Percentiles rank a stretch among this genome's conserved stretches.
These are phyloP conservation scores for Umbellularia californica DNA, from an alignment of 164 flowering plant species.

Conservation along the genomic window DNA sequence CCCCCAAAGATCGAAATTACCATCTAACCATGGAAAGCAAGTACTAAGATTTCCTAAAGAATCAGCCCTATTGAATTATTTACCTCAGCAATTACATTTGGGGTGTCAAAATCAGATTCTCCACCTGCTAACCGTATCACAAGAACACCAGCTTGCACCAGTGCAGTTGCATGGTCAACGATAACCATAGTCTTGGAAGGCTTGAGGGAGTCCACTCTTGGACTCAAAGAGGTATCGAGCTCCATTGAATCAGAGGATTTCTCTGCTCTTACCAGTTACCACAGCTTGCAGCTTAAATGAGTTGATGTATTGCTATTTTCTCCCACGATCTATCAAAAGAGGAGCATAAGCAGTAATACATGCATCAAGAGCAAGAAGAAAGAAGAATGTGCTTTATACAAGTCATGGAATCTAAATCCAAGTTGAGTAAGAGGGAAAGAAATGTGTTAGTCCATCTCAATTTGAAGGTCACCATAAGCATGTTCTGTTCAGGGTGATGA, in stretches of 20 bases:
- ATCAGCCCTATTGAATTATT: background rate
- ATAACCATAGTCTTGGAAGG: slow-evolving; percentile 90
- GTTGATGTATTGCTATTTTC: slow-evolving; percentile 11
- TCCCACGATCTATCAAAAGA: slow-evolving; percentile 24
- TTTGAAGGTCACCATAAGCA: background rate
- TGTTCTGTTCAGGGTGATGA: no score
- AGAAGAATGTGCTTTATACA: background rate
- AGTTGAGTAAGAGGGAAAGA: no score
- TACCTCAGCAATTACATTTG: slow-evolving; percentile 73
- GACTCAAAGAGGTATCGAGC: slow-evolving; percentile 71
- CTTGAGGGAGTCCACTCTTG: slow-evolving; percentile 79
- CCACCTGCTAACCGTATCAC: slow-evolving; percentile 89
- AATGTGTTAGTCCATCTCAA: no score
- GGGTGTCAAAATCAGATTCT: slow-evolving; percentile 97
- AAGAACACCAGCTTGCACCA: slow-evolving; percentile 84
- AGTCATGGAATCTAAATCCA: no score
- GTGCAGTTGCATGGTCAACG: slow-evolving; percentile 86
- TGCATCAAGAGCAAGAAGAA: background rate
- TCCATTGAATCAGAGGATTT: slow-evolving; percentile 27
- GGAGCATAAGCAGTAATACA: background rate
- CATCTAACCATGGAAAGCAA: background rate
- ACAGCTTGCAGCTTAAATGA: slow-evolving; percentile 26
- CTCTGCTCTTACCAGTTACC: slow-evolving; percentile 38
- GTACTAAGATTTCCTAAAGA: background rate
- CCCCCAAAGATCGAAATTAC: no score